Evolutionary conservation across 1,139 yeast genomes (phyloP), one percentile per base, ranked within the genome.

Genomic region (Geotrichum phurueaensis): DNA sequence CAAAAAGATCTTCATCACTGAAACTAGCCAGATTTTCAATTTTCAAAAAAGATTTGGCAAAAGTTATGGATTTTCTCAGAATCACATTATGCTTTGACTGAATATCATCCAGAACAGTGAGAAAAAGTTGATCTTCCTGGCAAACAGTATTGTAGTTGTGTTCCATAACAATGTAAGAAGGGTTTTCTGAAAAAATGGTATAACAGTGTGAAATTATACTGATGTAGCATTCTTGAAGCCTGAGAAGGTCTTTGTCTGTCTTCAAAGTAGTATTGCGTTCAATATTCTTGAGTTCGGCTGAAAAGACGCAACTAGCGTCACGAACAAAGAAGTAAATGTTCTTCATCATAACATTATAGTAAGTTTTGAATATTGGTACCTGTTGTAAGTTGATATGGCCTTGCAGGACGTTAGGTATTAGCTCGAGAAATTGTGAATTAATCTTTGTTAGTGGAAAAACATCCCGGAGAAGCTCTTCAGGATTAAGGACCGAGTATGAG

Each of bases 141-240:
- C 20, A 54, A n/a, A 54, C 57, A 4, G 56, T 53, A 5, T 65
- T 57, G 45, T 63, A 65, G 2, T 62, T 63, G 2, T 53, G 64
- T 13, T 65, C 65, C 15, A 67, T 64, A 2, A 69, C 62, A 13
- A 66, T 60, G 12, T 65, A 69, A 5, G 63, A 23, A 68, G 65
- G 36, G 66, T 64, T n/a, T 62, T 65, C 54, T 65, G 62, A 22
- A 64, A 66, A 49, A 58, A 65, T 27, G 61, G 61, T 25, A 66
- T 65, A 45, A 63, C 64, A 27, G 54, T 54, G 23, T 65, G 64
- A 51, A 49, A 59, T 48, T 55, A 59, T 39, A 25, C 18, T 18
- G 49, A 45, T 13, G 50, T 56, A 56, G 31, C 56, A 22, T 12
- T 48, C n/a, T 33, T 55, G 31, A 25, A 59, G 47, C 45, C 49